Base-by-base conservation (phyloP, 1,284 basidiomycete genomes). In the Paramarasmius palmivorus region DNA sequence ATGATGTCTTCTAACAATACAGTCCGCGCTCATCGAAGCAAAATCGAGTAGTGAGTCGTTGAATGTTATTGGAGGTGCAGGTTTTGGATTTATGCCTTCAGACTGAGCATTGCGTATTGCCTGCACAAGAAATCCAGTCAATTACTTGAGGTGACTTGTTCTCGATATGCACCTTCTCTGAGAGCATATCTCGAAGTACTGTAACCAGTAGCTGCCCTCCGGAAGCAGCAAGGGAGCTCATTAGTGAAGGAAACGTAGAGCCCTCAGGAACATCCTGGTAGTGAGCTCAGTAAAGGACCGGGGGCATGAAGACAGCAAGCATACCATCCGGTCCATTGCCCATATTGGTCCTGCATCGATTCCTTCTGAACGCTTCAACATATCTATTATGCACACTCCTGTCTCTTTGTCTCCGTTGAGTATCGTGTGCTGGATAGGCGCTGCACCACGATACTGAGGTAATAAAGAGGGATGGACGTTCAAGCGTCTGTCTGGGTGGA, bases 391-490 rank as follows among this genome's bases (percentile, higher is more conserved):
- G 40, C 79, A 86, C 2, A 92, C 90, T 0, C 88, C 92, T 1
- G 88, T 88, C 54, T 79, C 73, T 12, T 65, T 59, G 48, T 82
- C 81, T 1, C 80, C 79, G 53, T 86, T 81, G 5, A 88, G 72
- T 36, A 99, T 76, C 0, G 90, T 81, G 69, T 88, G 92, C 67
- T 98, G 96, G 35, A 98, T 90, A 0, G 95, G 96, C 1, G 95
- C 92, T 0, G 96, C 87, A 0, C 96, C 96, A 22, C 95, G 83
- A 68, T 93, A 93, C n/a, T 78, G 71, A 0, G 95, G 96, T 20
- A 98, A 78, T 0, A 95, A 73, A 17, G 93, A 96, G 0, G 95
- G 95, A 64, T 99, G 96, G 3, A 98, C 83, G 64, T 98, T 98
- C 39, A 99, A 74, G n/a, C 88, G 73, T 49, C 85, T 82, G 1